phyloP scores from a whole-genome alignment of 305 asterid genomes.

The Fraxinus floribunda region DNA sequence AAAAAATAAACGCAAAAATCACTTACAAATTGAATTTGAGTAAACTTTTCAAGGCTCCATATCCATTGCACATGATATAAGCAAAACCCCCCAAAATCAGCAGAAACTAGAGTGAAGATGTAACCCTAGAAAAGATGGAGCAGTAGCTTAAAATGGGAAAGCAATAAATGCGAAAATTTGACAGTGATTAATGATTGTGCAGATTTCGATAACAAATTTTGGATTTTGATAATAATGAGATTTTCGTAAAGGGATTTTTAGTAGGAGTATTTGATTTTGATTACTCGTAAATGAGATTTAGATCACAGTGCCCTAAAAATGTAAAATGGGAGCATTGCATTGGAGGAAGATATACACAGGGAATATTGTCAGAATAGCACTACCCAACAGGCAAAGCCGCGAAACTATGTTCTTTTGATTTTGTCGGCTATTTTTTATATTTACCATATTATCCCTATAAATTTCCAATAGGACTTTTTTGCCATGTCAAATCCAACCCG shows the following conservation, averaged over 20 bases:
- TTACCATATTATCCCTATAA: not conserved
- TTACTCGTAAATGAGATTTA: not conserved
- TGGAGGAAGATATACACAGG: conserved; percentile 6
- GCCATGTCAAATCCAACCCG: not conserved
- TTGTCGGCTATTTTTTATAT: not conserved
- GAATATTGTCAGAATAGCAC: conserved; percentile 24
- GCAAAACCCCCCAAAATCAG: not conserved
- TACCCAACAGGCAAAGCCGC: not conserved
- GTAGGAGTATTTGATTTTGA: not conserved
- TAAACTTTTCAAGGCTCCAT: conserved; percentile 9
- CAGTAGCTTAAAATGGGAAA: not conserved
- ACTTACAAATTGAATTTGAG: conserved; percentile 31
- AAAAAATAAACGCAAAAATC: not conserved
- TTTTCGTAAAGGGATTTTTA: not conserved
- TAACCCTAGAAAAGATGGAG: not conserved
- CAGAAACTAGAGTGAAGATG: conserved; percentile 26
- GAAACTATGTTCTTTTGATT: not conserved
- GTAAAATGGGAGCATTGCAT: not conserved
- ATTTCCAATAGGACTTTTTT: not conserved
- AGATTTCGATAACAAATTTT: conserved; percentile 20
- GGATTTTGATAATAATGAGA: conserved; percentile 14
- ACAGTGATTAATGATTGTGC: conserved; percentile 11
- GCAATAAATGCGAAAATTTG: conserved; percentile 33
- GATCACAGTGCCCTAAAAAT: not conserved
- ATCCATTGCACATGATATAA: conserved; percentile 8